Conservation (phyloP, 371 early-diverging fungal species). For the Blyttiomyces sp. region DNA sequence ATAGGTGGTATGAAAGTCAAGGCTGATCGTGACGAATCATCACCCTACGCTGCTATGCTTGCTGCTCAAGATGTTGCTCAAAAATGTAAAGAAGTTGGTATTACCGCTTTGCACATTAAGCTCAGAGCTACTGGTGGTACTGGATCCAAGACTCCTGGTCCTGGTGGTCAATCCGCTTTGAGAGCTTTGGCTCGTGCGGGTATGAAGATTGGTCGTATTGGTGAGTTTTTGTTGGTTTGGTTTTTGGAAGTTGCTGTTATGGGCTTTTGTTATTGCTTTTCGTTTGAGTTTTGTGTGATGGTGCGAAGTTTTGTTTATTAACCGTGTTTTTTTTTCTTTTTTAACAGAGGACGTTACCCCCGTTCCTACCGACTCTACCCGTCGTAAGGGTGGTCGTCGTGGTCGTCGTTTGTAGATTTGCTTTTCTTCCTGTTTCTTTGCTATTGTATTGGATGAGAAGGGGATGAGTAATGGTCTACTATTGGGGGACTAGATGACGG, state of each 20-base stretch:
- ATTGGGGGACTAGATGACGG: too few species aligned
- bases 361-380: slow-evolving; percentile 98
- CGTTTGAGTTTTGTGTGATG: too few species aligned
- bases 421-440: slow-evolving; percentile 3
- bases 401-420: slow-evolving; percentile 98
- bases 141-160: slow-evolving; percentile 98
- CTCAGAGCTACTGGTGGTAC: slow-evolving; percentile 99
- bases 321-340: too few species aligned
- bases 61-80: slow-evolving; percentile 99
- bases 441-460: not conserved
- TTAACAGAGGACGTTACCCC: slow-evolving; percentile 99
- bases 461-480: too few species aligned
- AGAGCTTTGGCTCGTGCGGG: slow-evolving; percentile 99
- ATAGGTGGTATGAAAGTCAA: slow-evolving; percentile 99
- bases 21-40: slow-evolving; percentile 99
- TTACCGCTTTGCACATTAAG: slow-evolving; percentile 99
- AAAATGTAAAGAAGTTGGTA: slow-evolving; percentile 98
- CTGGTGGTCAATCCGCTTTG: slow-evolving; percentile 99
- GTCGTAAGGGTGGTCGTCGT: slow-evolving; percentile 99
- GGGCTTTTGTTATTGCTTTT: not conserved
- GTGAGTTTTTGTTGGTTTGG: too few species aligned
- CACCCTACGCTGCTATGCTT: slow-evolving; percentile 99
- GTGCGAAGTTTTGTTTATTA: not conserved
- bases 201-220: slow-evolving; percentile 98
- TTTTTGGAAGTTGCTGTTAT: slow-evolving; percentile 17